phyloP scores from a whole-genome alignment of 2,329 filamentous ascomycete genomes.

The Biscogniauxia marginata region DNA sequence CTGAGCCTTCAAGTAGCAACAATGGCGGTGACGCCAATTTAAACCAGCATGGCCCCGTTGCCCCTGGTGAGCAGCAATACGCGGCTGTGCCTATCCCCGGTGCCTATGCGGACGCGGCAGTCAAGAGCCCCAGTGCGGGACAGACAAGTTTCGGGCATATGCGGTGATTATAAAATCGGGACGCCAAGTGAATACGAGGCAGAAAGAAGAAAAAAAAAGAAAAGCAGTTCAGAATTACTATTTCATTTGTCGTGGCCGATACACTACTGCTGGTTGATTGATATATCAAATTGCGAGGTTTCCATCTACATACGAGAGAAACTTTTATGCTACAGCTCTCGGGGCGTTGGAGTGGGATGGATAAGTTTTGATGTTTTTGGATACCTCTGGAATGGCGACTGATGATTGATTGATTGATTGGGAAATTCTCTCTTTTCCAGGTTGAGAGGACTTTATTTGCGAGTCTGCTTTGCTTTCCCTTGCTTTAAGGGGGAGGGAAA shows the following conservation, averaged over 20 bases:
- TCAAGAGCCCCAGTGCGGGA: constrained; percentile 50
- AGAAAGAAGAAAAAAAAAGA: constrained; percentile 2
- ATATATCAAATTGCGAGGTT: too few relatives aligned
- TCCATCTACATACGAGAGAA: not conserved
- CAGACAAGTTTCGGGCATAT: constrained; percentile 44
- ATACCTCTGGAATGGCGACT: not conserved
- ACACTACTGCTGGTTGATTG: not conserved
- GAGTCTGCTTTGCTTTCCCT: too few relatives aligned
- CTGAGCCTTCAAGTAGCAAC: constrained; percentile 38
- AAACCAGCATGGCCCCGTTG: constrained; percentile 65
- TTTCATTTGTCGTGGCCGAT: constrained; percentile 1
- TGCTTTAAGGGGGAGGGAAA: too few relatives aligned
- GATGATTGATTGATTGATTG: not conserved
- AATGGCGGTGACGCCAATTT: constrained; percentile 39
- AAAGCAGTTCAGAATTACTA: constrained; percentile 3
- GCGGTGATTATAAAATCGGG: constrained; percentile 17
- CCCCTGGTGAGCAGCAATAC: constrained; percentile 80
- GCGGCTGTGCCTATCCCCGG: constrained; percentile 85
- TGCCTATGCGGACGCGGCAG: constrained; percentile 64
- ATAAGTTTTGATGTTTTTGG: not conserved
- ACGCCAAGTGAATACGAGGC: not conserved
- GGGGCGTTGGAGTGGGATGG: not conserved
- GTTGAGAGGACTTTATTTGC: too few relatives aligned
- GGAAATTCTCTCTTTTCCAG: too few relatives aligned
- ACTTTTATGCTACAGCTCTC: not conserved